These are phyloP conservation scores for Arthrobotrys pseudoclavata DNA, from an alignment of 2,329 filamentous ascomycete species.

Conservation along the genomic window DNA sequence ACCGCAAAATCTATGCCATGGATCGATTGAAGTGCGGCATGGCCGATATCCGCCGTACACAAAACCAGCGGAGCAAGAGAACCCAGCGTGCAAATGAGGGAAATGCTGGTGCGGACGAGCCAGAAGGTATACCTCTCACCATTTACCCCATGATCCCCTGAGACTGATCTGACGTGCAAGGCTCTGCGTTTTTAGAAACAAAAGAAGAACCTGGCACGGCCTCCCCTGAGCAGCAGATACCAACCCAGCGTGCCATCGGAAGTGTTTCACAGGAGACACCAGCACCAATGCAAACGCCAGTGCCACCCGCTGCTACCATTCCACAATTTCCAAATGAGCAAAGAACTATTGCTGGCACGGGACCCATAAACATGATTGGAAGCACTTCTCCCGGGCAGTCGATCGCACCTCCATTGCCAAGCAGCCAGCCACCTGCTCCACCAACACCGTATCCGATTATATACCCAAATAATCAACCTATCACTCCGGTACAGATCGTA, in stretches of 20 bases:
- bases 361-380: conserved; percentile 39
- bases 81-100: conserved; percentile 47
- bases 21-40: conserved; percentile 53
- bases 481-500: conserved; percentile 23
- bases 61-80: conserved; percentile 51
- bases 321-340: conserved; percentile 45
- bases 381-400: conserved; percentile 46
- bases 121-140: conserved; percentile 33
- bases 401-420: conserved; percentile 36
- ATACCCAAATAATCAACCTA: conserved; percentile 36
- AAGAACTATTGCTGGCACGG: conserved; percentile 47
- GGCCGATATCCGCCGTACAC: conserved; percentile 53
- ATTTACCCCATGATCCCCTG: neutral
- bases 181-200: conserved; percentile 42
- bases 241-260: conserved; percentile 39
- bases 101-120: conserved; percentile 40
- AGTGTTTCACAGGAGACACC: conserved; percentile 50
- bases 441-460: conserved; percentile 49
- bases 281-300: conserved; percentile 43
- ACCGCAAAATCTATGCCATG: conserved; percentile 53
- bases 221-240: conserved; percentile 43
- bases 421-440: conserved; percentile 33
- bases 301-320: conserved; percentile 45
- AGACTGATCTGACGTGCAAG: conserved; percentile 34
- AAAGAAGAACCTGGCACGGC: conserved; percentile 49